Conservation (phyloP, 2,329 filamentous ascomycete species). For the Ilyonectria mors-panacis region DNA sequence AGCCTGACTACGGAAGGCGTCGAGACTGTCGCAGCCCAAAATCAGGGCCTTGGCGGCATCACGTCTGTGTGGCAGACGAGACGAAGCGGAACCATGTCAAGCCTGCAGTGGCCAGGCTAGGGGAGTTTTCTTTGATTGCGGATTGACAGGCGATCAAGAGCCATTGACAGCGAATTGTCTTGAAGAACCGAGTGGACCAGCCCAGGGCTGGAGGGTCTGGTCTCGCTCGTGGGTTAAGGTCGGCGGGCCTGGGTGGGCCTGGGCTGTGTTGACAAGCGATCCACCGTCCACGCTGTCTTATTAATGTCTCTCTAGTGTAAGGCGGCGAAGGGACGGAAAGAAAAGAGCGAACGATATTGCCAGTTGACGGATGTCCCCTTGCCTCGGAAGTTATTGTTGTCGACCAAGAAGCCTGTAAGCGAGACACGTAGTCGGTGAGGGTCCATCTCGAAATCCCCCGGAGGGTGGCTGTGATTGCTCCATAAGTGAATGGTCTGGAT, state of each 20-base stretch:
- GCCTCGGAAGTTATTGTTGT: neutral
- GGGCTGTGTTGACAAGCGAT: constrained; percentile 6
- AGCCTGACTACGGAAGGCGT: neutral
- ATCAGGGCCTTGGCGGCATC: neutral
- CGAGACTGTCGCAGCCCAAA: constrained; percentile 4
- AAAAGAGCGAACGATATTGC: neutral
- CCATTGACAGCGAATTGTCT: constrained; percentile 5
- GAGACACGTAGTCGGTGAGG: constrained; percentile 9
- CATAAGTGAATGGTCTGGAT: neutral
- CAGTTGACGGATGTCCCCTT: neutral
- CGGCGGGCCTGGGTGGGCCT: constrained; percentile 11
- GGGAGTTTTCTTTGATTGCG: neutral
- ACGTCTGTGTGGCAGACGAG: neutral
- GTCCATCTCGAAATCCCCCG: neutral
- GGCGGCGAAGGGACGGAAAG: neutral
- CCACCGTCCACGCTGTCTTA: constrained; percentile 9
- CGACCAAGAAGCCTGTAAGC: constrained; percentile 3
- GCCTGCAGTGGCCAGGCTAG: neutral
- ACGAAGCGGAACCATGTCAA: constrained; percentile 2
- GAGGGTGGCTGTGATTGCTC: neutral
- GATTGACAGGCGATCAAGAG: constrained; percentile 10
- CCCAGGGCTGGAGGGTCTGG: neutral
- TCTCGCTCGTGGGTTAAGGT: neutral
- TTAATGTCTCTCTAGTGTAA: neutral
- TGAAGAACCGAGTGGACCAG: constrained; percentile 12